phyloP scores from a whole-genome alignment of 805 yeast genomes.

The Saccharomycopsis microspora region DNA sequence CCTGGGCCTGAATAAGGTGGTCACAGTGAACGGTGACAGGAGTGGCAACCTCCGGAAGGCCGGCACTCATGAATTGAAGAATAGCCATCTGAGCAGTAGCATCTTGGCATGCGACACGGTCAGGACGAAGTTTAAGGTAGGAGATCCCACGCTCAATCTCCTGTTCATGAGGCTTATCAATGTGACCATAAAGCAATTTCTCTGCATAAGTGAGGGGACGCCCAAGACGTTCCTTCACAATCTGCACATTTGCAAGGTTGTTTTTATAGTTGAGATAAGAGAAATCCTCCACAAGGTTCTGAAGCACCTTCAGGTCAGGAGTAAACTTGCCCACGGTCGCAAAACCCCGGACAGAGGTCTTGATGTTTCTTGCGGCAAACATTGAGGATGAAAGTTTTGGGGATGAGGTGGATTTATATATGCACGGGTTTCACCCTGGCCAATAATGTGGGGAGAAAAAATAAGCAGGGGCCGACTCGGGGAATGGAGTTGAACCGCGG shows the following conservation, averaged over 20 bases:
- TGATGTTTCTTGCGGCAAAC: no score
- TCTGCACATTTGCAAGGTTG: slow-evolving; percentile 77
- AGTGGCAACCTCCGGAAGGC: slow-evolving; percentile 75
- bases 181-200: slow-evolving; percentile 86
- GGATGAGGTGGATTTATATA: neutral
- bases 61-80: slow-evolving; percentile 95
- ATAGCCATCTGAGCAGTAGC: slow-evolving; percentile 99
- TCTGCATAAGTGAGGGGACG: slow-evolving; percentile 94
- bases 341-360: slow-evolving; percentile 23
- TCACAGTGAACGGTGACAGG: slow-evolving; percentile 98
- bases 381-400: no score
- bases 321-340: slow-evolving; percentile 31
- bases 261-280: slow-evolving; percentile 88
- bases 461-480: slow-evolving; percentile 1
- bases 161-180: slow-evolving; percentile 77
- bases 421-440: neutral
- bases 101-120: slow-evolving; percentile 99
- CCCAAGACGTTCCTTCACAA: slow-evolving; percentile 68
- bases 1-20: slow-evolving; percentile 93
- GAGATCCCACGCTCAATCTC: slow-evolving; percentile 67
- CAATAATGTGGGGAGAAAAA: neutral
- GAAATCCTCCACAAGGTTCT: slow-evolving; percentile 71
- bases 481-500: neutral
- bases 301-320: slow-evolving; percentile 65
- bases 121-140: slow-evolving; percentile 89